Evolutionary conservation across 2,329 filamentous ascomycete species (phyloP), one percentile per base, ranked within the genome.

Genomic region (Ophiocordyceps camponoti-leonardi): DNA sequence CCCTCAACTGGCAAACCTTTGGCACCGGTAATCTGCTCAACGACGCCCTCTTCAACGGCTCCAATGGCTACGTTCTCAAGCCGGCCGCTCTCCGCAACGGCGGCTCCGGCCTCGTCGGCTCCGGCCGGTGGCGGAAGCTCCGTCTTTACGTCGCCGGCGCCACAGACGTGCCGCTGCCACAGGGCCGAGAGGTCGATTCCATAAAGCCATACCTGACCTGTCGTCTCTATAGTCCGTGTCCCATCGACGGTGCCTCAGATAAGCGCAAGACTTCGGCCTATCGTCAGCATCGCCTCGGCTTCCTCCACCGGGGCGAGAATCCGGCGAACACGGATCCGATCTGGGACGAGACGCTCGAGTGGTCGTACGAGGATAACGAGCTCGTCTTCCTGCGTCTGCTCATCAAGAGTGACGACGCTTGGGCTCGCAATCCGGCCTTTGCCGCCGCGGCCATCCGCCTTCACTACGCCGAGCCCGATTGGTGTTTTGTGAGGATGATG

Each of bases 1-100:
- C 79, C 3, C 66, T 83, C 45, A 83, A 83, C 60, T 79, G 78
- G 74, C 79, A 83, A 54, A 79, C 71, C 0, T 83, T 81, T 50
- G 77, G 76, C 31, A 71, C 72, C 7, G 70, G 70, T 53, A 78
- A 79, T 63, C 79, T 83, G 58, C 65, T 83, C 51, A 83, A 83
- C 55, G 77, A 81, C 53, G 79, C 79, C 0, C 64, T 83, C 0
- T 83, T 83, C 58, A 69, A 66, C 42, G 77, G 77, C 13, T 76
- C 77, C 0, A 74, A 76, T 26, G 79, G 79, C 8, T 83, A 75
- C 53, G 71, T 83, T 1, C 63, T 83, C 20, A 83, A 83, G 56
- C 79, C 79, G 0, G 67, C 69, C 0, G 66, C 71, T 1, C 64
- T 83, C 1, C 73, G 79, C 3, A 57, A 62, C 0, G 75, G 73